A percentile compares a stretch with the other conserved stretches of the same genome.
These are phyloP conservation scores for Fusarium verrucosum DNA, from an alignment of 2,329 filamentous ascomycete genomes.

Conservation along the genomic window DNA sequence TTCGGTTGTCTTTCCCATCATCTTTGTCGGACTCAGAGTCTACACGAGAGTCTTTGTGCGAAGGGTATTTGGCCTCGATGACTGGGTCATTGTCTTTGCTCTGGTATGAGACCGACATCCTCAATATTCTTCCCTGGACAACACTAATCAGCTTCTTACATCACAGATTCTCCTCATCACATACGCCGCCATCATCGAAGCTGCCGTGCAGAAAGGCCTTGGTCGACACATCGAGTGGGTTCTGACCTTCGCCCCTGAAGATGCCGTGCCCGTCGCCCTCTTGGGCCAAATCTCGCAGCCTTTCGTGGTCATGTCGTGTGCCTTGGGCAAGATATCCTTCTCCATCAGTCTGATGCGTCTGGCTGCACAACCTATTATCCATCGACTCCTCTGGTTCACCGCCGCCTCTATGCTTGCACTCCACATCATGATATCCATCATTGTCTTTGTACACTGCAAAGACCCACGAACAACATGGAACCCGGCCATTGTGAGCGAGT, in stretches of 20 bases:
- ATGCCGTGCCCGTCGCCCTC: slow-evolving; percentile 18
- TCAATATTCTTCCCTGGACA: accelerated
- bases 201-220: slow-evolving; percentile 15
- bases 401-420: slow-evolving; percentile 19
- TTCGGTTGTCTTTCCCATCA: slow-evolving; percentile 10
- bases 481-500: slow-evolving; percentile 25
- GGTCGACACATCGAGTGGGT: slow-evolving; percentile 29
- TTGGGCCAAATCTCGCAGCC: slow-evolving; percentile 27
- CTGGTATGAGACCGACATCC: background rate
- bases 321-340: slow-evolving; percentile 29
- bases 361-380: slow-evolving; percentile 17
- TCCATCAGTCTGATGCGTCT: slow-evolving; percentile 33
- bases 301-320: slow-evolving; percentile 29
- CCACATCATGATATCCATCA: slow-evolving; percentile 20
- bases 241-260: background rate
- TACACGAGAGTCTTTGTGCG: slow-evolving; percentile 25
- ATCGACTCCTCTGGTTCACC: slow-evolving; percentile 27
- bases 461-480: slow-evolving; percentile 31
- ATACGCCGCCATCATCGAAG: slow-evolving; percentile 30
- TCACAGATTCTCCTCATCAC: slow-evolving; percentile 20
- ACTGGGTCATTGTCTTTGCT: slow-evolving; percentile 27
- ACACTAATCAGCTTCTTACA: background rate
- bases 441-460: slow-evolving; percentile 25
- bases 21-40: slow-evolving; percentile 13
- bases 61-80: slow-evolving; percentile 32